Evolutionary conservation across 78 protist species (phyloP).

Genomic region (Speleostelium caveatum): DNA sequence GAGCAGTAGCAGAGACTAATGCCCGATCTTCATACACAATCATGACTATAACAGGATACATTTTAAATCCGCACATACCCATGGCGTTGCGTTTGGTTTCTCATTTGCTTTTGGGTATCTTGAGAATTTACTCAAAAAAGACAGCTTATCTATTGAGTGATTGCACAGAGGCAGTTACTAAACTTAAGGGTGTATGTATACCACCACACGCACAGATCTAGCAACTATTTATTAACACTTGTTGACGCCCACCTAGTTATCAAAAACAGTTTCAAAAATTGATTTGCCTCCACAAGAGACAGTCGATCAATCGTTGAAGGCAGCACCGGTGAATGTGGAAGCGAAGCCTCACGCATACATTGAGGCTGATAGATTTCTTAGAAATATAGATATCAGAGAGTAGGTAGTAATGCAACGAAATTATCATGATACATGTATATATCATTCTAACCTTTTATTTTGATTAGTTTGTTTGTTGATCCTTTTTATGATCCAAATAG

Average conservation of each 20-base stretch:
- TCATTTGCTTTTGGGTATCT: constrained; percentile 94
- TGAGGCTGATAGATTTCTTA: constrained; percentile 36
- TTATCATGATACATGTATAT: neutral
- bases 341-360: constrained; percentile 9
- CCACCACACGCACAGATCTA: no score
- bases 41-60: constrained; percentile 14
- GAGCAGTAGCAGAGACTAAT: neutral
- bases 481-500: constrained; percentile 55
- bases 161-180: constrained; percentile 79
- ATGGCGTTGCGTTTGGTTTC: constrained; percentile 93
- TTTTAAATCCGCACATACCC: constrained; percentile 83
- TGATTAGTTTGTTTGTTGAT: constrained; percentile 51
- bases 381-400: constrained; percentile 47
- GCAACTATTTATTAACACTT: no score
- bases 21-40: neutral
- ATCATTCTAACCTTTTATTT: neutral
- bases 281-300: constrained; percentile 23
- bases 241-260: no score
- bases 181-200: constrained; percentile 55
- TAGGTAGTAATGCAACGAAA: neutral
- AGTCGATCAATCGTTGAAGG: constrained; percentile 10
- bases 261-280: constrained; percentile 23
- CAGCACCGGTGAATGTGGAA: neutral
- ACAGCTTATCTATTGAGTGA: constrained; percentile 81
- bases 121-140: constrained; percentile 87